These are phyloP conservation scores for Stenogyne calaminthoides DNA, from an alignment of 305 asterid genomes.

Conservation along the genomic window DNA sequence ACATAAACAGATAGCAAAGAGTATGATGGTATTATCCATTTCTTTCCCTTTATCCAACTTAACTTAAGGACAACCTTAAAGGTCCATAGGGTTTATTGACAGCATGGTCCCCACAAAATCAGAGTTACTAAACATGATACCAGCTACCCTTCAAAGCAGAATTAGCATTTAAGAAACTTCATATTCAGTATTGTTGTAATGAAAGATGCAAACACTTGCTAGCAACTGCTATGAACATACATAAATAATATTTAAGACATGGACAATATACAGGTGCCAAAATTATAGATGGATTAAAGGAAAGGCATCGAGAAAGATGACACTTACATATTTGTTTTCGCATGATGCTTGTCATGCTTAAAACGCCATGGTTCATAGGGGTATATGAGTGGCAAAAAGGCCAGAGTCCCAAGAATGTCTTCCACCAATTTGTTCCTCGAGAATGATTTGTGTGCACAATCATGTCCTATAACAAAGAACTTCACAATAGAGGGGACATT, in stretches of 20 bases:
- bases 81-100: neutral
- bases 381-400: slow-evolving; percentile 90
- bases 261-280: neutral
- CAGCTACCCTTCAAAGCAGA: slow-evolving; percentile 2
- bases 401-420: slow-evolving; percentile 93
- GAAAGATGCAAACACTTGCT: slow-evolving; percentile 6
- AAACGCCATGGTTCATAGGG: slow-evolving; percentile 99
- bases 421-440: slow-evolving; percentile 90
- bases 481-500: slow-evolving; percentile 40
- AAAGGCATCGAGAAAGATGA: slow-evolving; percentile 29
- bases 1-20: neutral
- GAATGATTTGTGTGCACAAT: slow-evolving; percentile 98
- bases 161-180: slow-evolving; percentile 7
- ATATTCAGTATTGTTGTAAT: neutral
- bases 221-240: neutral
- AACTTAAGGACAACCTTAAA: neutral
- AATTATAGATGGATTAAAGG: slow-evolving; percentile 1
- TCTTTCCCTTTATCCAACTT: neutral
- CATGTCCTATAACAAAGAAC: slow-evolving; percentile 99
- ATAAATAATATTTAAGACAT: neutral
- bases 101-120: neutral
- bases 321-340: slow-evolving; percentile 92
- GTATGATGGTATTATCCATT: neutral
- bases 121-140: neutral
- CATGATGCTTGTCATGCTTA: slow-evolving; percentile 96